Percentiles rank a stretch among this genome's conserved stretches.
phyloP scores from a whole-genome alignment of 1,139 yeast genomes.

The Magnusiomyces tetraspermus region DNA sequence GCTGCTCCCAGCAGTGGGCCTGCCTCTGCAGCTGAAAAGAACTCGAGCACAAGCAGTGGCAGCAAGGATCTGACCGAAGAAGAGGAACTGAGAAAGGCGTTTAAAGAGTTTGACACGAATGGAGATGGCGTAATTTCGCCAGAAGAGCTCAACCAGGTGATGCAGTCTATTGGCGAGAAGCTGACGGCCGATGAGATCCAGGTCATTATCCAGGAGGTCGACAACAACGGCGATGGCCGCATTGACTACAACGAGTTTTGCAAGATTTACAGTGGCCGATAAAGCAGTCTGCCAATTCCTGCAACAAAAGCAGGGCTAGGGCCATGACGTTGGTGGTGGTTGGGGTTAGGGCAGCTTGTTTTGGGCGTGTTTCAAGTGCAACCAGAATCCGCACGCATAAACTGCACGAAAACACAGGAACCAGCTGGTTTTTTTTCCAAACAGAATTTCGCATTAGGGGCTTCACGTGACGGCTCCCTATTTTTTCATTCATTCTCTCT shows the following conservation, averaged over 20 bases:
- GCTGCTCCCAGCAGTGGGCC: neutral
- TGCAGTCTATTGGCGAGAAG: conserved; percentile 94
- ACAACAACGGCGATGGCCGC: conserved; percentile 74
- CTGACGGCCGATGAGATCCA: conserved; percentile 93
- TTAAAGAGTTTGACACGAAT: conserved; percentile 76
- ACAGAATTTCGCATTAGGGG: no score
- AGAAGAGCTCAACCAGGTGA: conserved; percentile 90
- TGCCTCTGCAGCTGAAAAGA: neutral
- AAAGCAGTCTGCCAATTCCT: no score
- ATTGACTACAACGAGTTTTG: conserved; percentile 86
- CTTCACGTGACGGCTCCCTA: no score
- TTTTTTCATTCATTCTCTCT: neutral
- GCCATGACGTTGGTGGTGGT: neutral
- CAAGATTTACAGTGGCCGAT: conserved; percentile 1
- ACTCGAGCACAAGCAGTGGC: neutral
- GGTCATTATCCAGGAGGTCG: conserved; percentile 94
- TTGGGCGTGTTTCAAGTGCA: no score
- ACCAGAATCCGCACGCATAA: no score
- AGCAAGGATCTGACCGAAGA: conserved; percentile 24
- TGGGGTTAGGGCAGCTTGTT: neutral
- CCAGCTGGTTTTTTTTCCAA: no score
- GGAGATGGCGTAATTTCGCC: conserved; percentile 96
- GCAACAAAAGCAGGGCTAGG: no score
- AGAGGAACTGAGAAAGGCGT: conserved; percentile 94
- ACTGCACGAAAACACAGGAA: no score